A percentile compares a stretch with the other conserved stretches of the same genome.
phyloP scores from a whole-genome alignment of 2,329 filamentous ascomycete species.

The Pestalotiopsis sp. region DNA sequence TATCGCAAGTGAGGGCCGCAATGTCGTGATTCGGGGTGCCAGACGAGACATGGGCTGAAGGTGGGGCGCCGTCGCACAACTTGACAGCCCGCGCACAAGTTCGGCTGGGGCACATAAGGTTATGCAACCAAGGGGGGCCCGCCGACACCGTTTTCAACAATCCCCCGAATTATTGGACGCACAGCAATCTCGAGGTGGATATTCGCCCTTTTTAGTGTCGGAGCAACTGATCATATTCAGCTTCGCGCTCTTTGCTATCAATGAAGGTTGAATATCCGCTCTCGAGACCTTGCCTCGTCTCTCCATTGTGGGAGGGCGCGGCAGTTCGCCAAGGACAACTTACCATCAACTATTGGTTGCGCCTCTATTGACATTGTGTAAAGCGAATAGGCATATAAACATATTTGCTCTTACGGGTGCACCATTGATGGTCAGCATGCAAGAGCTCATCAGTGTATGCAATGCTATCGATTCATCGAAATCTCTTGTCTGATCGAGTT shows the following conservation, averaged over 20 bases:
- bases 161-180: constrained; percentile 4
- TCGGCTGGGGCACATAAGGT: neutral
- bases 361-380: too few relatives aligned
- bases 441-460: too few relatives aligned
- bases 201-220: neutral
- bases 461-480: too few relatives aligned
- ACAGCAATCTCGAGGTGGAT: neutral
- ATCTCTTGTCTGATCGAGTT: too few relatives aligned
- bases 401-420: too few relatives aligned
- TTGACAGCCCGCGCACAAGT: neutral
- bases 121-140: neutral
- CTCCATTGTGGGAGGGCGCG: neutral
- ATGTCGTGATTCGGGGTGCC: constrained; percentile 3
- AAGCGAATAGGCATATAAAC: too few relatives aligned
- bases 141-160: neutral
- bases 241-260: constrained; percentile 1
- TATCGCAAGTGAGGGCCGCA: constrained; percentile 2
- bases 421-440: too few relatives aligned
- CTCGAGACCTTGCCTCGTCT: neutral
- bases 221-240: constrained; percentile 5
- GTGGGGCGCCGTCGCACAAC: neutral
- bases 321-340: neutral
- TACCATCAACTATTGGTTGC: too few relatives aligned
- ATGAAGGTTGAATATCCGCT: neutral
- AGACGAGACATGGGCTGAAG: neutral